phyloP scores from a whole-genome alignment of 1,284 basidiomycete genomes.

The Mycena citricolor region DNA sequence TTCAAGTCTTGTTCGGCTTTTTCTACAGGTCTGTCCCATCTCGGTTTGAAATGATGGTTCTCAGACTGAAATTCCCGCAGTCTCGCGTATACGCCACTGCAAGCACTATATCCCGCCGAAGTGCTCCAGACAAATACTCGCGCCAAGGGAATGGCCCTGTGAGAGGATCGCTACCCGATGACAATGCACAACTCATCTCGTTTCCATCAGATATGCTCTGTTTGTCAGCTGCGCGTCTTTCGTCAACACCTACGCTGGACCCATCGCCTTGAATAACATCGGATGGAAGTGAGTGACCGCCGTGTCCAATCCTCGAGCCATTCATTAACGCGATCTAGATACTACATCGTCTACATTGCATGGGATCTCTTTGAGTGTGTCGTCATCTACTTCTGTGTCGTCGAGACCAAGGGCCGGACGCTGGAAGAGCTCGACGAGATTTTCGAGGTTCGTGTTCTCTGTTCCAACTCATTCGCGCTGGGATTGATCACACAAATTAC shows the following conservation, averaged over 20 bases:
- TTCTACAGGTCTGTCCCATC: constrained; percentile 38
- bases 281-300: constrained; percentile 40
- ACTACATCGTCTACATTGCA: constrained; percentile 31
- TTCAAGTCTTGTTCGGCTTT: constrained; percentile 49
- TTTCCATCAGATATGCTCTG: constrained; percentile 36
- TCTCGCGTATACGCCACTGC: constrained; percentile 48
- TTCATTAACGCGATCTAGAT: background rate
- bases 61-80: constrained; percentile 4
- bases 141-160: constrained; percentile 58
- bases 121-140: constrained; percentile 49
- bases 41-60: background rate
- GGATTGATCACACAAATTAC: too few relatives aligned
- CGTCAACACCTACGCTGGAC: constrained; percentile 50
- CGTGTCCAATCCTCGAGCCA: background rate
- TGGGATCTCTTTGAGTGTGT: constrained; percentile 41
- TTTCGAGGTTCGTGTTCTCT: constrained; percentile 31
- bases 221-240: constrained; percentile 50
- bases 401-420: constrained; percentile 43
- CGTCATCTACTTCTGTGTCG: constrained; percentile 38
- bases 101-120: constrained; percentile 58
- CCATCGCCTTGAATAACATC: constrained; percentile 49
- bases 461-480: too few relatives aligned
- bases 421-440: constrained; percentile 46
- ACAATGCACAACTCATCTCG: background rate
- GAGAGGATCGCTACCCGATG: constrained; percentile 17